Evolutionary conservation across 305 asterid genomes (phyloP).

Genomic region (Fraxinus nigra): DNA sequence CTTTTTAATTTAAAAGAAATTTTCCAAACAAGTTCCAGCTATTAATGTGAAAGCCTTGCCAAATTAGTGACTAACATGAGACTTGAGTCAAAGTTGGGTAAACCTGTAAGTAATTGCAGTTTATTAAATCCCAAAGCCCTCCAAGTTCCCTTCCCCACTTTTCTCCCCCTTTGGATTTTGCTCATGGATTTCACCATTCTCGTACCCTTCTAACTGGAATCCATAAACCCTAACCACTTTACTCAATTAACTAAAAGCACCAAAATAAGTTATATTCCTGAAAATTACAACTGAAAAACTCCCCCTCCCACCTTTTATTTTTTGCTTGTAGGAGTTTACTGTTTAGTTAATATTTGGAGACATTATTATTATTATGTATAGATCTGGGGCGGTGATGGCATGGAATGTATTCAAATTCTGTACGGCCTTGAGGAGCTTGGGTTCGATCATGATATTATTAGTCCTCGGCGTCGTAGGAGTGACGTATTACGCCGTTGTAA

Average conservation of each 20-base stretch:
- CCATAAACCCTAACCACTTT: slow-evolving; percentile 38
- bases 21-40: neutral
- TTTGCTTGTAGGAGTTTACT: slow-evolving; percentile 8
- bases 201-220: slow-evolving; percentile 31
- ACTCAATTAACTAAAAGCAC: neutral
- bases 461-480: slow-evolving; percentile 93
- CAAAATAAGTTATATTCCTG: slow-evolving; percentile 17
- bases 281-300: neutral
- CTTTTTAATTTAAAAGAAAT: too few species aligned
- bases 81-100: neutral
- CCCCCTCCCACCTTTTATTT: too few species aligned
- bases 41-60: neutral
- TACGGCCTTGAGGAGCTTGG: slow-evolving; percentile 85
- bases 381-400: slow-evolving; percentile 98
- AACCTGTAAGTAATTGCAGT: neutral
- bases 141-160: slow-evolving; percentile 5
- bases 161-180: slow-evolving; percentile 20
- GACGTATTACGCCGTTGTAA: slow-evolving; percentile 86
- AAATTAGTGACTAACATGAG: neutral
- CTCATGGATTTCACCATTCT: slow-evolving; percentile 37
- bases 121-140: neutral
- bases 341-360: neutral
- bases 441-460: slow-evolving; percentile 92
- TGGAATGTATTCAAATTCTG: slow-evolving; percentile 98
- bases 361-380: slow-evolving; percentile 53